These are phyloP conservation scores for Daldinia bambusicola DNA, from an alignment of 495 filamentous ascomycete species.

Conservation along the genomic window DNA sequence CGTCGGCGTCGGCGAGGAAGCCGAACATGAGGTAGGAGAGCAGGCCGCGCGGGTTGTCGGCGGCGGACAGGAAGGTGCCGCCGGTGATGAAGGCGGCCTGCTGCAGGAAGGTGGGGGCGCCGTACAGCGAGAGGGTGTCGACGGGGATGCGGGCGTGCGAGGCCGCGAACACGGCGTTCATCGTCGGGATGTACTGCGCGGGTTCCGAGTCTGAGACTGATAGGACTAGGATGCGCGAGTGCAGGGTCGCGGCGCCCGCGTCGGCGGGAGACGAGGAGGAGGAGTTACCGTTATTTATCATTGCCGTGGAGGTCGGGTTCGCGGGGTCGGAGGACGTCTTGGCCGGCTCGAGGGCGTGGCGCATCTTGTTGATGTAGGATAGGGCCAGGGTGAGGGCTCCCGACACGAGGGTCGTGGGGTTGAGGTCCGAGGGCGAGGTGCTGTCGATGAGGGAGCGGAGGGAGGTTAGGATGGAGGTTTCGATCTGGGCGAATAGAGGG, in stretches of 20 bases:
- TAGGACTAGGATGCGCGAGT: conserved; percentile 85
- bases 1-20: conserved; percentile 81
- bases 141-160: conserved; percentile 86
- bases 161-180: conserved; percentile 97
- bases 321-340: conserved; percentile 45
- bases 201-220: conserved; percentile 85
- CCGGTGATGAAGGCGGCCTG: conserved; percentile 91
- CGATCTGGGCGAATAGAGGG: conserved; percentile 86
- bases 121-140: conserved; percentile 86
- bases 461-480: conserved; percentile 76
- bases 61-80: conserved; percentile 85
- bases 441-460: conserved; percentile 73
- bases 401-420: conserved; percentile 78
- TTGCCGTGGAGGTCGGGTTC: conserved; percentile 41
- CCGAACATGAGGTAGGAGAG: conserved; percentile 95
- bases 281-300: too few species aligned
- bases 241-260: conserved; percentile 58
- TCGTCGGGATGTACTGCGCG: conserved; percentile 94
- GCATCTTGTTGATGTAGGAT: conserved; percentile 79
- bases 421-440: conserved; percentile 69
- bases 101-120: conserved; percentile 87
- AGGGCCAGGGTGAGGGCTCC: conserved; percentile 92
- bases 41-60: conserved; percentile 68
- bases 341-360: conserved; percentile 52
- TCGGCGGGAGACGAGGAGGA: conserved; percentile 27